Evolutionary conservation across 352 stramenopile species (phyloP), one percentile per base, ranked within the genome.

Genomic region (Globisporangium alternatum): DNA sequence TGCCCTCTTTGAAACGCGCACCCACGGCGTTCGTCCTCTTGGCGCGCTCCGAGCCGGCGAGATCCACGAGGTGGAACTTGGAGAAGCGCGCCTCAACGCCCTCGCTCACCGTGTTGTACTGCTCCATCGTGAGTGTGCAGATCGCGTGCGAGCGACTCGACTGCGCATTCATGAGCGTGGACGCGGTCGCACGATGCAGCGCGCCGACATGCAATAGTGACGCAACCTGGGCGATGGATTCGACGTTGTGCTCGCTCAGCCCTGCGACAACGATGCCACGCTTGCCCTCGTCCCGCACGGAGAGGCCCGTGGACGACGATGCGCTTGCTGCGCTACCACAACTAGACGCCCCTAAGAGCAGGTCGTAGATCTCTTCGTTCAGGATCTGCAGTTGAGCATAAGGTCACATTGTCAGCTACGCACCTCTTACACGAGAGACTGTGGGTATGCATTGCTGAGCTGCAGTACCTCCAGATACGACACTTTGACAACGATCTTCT

Each of bases 351-450:
- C 17, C 28, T 10, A 68, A 78, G 9, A 99, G 78, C 30, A 99
- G 78, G 74, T 99, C 97, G 13, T 84, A 78, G 56, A 99, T 89
- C 67, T 98, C 91, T 84, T 99, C 97, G 57, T 99, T 99, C 65
- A 99, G 96, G 47, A 99, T 96, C 89, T 98, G 78, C 25, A 41
- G 30, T 52, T 33, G 28, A 59, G 31, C 19, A 53, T 2, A 55
- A 8, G n/a, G n/a, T 9, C 3, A n/a, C n/a, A 28, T 49, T 25
- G 45, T 52, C 25, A 28, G 25, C 25, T 52, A 52, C 28, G n/a
- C n/a, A 17, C 25, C 19, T 49, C 45, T 17, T 52, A 21, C 22
- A 52, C 2, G 17, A 22, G 3, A 22, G 8, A 21, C 5, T 21
- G 25, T 31, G 48, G 19, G 5, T 22, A 19, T 2, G 22, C 48